Conservation (phyloP, 345 rosid species). For the Dovyalis caffra region DNA sequence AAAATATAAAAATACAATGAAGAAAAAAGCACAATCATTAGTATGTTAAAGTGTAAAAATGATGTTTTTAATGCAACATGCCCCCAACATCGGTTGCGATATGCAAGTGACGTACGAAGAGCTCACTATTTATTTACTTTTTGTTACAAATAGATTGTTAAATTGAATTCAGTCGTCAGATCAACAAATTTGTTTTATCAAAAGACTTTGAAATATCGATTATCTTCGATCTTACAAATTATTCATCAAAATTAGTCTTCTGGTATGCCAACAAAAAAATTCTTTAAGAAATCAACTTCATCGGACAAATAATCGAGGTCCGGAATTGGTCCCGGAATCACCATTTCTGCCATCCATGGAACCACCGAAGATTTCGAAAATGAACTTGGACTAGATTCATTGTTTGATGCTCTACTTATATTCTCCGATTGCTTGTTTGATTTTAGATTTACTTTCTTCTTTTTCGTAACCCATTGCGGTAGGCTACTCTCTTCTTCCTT, state of each 20-base stretch:
- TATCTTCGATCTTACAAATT: not conserved
- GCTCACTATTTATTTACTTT: too few relatives aligned
- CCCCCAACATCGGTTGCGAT: too few relatives aligned
- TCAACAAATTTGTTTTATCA: too few relatives aligned
- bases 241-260: not conserved
- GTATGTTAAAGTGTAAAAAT: too few relatives aligned
- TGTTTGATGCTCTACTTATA: not conserved
- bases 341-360: not conserved
- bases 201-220: not conserved
- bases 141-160: too few relatives aligned
- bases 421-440: not conserved
- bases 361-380: not conserved
- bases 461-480: not conserved
- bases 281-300: not conserved
- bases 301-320: not conserved
- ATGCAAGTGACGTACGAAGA: too few relatives aligned
- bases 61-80: too few relatives aligned
- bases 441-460: not conserved
- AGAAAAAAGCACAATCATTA: too few relatives aligned
- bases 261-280: not conserved
- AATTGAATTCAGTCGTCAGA: too few relatives aligned
- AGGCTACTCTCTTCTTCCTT: not conserved
- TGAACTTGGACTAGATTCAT: not conserved
- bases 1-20: too few relatives aligned
- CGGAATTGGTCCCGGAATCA: slow-evolving; percentile 14